Percentiles rank a stretch among this genome's conserved stretches.
These are phyloP conservation scores for Suhomyces choctaworum DNA, from an alignment of 1,139 yeast genomes.

Conservation along the genomic window DNA sequence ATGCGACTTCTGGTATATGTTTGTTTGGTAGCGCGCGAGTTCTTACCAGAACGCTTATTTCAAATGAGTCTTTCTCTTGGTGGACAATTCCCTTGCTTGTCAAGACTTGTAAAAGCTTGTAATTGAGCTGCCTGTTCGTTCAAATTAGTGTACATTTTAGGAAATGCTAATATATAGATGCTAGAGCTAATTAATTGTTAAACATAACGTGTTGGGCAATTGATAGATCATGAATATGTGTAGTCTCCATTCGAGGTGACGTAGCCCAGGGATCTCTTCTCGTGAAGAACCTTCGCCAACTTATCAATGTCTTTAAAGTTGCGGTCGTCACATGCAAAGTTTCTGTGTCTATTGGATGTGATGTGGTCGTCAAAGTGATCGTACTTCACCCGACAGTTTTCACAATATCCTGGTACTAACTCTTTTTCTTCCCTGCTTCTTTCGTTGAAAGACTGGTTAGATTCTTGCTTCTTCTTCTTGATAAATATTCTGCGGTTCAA, in stretches of 20 bases:
- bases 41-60: too few species aligned
- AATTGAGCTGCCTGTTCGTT: too few species aligned
- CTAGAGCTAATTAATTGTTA: too few species aligned
- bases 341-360: constrained; percentile 66
- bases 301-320: constrained; percentile 80
- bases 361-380: constrained; percentile 81
- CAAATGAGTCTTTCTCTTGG: too few species aligned
- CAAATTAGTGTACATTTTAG: neutral
- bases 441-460: constrained; percentile 9
- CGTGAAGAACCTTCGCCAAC: constrained; percentile 53
- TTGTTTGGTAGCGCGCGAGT: too few species aligned
- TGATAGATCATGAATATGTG: constrained; percentile 28
- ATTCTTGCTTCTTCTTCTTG: constrained; percentile 35
- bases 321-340: constrained; percentile 70
- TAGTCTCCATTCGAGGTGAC: constrained; percentile 49
- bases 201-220: too few species aligned
- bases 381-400: constrained; percentile 86
- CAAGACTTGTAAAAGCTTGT: too few species aligned
- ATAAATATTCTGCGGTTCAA: constrained; percentile 54
- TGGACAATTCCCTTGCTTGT: too few species aligned
- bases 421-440: constrained; percentile 28
- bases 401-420: constrained; percentile 75
- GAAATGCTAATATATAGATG: neutral
- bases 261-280: constrained; percentile 43
- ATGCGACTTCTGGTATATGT: too few species aligned